Conservation (phyloP, 2,329 filamentous ascomycete species). For the Sclerotinia minor region DNA sequence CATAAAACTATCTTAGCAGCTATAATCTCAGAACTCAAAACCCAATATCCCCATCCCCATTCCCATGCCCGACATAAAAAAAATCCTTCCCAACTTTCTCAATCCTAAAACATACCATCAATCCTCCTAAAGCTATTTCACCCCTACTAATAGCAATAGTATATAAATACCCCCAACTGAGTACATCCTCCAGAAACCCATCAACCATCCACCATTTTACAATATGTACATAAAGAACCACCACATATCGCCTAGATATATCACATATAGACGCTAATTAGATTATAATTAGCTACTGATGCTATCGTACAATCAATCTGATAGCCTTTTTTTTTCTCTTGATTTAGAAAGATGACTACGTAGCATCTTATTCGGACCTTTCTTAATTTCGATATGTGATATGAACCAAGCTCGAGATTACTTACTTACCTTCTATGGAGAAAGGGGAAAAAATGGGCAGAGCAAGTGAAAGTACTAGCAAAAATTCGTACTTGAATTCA, state of each 20-base stretch:
- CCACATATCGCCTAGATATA: too few species aligned
- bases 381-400: too few species aligned
- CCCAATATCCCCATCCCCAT: neutral
- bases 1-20: too few species aligned
- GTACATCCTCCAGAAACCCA: neutral
- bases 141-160: neutral
- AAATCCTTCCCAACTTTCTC: too few species aligned
- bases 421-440: too few species aligned
- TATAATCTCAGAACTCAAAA: neutral
- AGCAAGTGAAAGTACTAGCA: neutral
- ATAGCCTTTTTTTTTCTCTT: neutral
- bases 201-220: neutral
- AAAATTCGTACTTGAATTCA: neutral
- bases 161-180: too few species aligned
- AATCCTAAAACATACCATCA: too few species aligned
- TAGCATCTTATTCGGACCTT: neutral
- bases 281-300: too few species aligned
- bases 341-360: neutral
- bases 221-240: neutral
- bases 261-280: too few species aligned
- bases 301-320: neutral
- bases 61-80: too few species aligned
- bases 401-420: too few species aligned
- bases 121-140: neutral
- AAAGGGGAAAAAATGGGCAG: neutral